Evolutionary conservation across 129 eudicot species (phyloP), one percentile per base, ranked within the genome.

Genomic region (Apium graveolens): DNA sequence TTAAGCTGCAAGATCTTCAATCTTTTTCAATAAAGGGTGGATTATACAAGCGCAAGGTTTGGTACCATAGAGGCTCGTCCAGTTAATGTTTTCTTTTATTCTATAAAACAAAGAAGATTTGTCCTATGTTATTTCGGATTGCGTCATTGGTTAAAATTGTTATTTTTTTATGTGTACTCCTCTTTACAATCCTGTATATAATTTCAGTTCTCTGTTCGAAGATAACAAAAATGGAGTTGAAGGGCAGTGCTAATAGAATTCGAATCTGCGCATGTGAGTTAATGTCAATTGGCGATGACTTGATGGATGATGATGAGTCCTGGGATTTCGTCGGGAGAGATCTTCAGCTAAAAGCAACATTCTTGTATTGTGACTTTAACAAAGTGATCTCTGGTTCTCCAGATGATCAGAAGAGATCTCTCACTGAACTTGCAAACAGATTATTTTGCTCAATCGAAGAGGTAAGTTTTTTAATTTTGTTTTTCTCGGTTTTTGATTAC

Each of bases 171-270:
- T 29, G 5, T 72, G 18, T 39, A 41, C 7, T 34, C 20, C 7
- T 1, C n/a, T 32, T 35, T 35, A n/a, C 13, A 69, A 16, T 32
- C 24, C 11, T 69, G 5, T 69, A 21, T 37, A 38, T 26, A 53
- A n/a, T 42, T 26, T 11, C 16, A 41, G 76, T 27, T 74, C 4
- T 11, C 16, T 27, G 26, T 11, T 6, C 11, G 42, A 26, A 14
- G 34, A 74, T 44, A 16, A 14, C 76, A 26, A 17, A 26, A 12
- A 29, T 43, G 77, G 77, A 74, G 38, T 44, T 44, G n/a, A 74
- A 16, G 60, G 77, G 77, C 10, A 74, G 57, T 74, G 77, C 77
- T 44, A 44, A 43, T 44, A 49, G 77, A 43, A 74, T 74, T 44
- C 34, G 60, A 27, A 74, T 8, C 13, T 74, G 77, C 7, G 77